Base-by-base conservation (phyloP, 495 filamentous ascomycete species). In the Aspergillus mulundensis region DNA sequence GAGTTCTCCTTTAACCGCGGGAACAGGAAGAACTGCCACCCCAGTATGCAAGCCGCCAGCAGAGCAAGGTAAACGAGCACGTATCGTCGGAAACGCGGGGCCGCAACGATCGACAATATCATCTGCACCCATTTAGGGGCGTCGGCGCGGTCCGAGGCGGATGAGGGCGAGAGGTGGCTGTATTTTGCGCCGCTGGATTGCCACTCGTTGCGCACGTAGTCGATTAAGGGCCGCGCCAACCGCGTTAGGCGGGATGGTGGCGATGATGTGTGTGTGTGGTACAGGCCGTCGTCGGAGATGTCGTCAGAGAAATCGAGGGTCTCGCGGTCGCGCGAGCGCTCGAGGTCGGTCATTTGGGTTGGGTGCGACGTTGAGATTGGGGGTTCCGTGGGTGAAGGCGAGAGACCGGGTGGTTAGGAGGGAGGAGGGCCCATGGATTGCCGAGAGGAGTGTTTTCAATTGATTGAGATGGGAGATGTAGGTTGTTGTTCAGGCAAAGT, bases 81-180 rank as follows among this genome's bases (percentile, higher is more conserved):
- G 49, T 77, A 78, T 50, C 80, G 75, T 32, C 76, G 73, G 53
- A 80, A 74, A 20, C 73, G 68, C 19, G 77, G 78, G 12, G 78
- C 76, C 14, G 70, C 64, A 34, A 72, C 55, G 43, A 77, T 61
- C 28, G 68, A 69, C 40, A 58, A 30, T 38, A 65, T 49, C 61
- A 73, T 68, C 40, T 71, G 63, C 12, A 66, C 14, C 63, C 66
- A 72, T 50, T 53, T 55, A 15, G 65, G 53, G 24, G 63, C 28
- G 18, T 67, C 61, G 41, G 61, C 52, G 10, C 47, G 42, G 19
- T 68, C 56, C 1, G 57, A 23, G 25, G 61, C 53, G 48, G 58
- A 57, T n/a, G 62, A 36, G 5, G 32, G 12, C 32, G 63, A 54
- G 47, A 58, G 51, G 50, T 66, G 56, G 56, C 56, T 43, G 50